These are phyloP conservation scores for Phytophthora foliorum DNA, from an alignment of 352 stramenopile genomes.

Conservation along the genomic window DNA sequence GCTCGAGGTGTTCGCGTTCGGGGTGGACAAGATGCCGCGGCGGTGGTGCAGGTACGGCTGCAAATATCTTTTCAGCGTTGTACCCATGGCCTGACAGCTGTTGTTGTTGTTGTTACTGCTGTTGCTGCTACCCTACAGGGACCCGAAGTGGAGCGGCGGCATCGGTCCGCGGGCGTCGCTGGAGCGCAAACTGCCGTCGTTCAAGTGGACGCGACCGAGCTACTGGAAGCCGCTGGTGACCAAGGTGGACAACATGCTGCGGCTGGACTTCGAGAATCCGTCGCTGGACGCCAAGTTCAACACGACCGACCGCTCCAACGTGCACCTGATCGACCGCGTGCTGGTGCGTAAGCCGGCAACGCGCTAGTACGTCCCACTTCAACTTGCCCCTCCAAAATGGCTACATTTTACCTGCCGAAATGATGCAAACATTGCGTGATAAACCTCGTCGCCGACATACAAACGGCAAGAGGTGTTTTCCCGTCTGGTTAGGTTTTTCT, in stretches of 20 bases:
- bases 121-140: too few species aligned
- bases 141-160: conserved; percentile 81
- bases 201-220: conserved; percentile 79
- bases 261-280: conserved; percentile 87
- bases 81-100: background rate
- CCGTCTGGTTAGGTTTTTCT: too few species aligned
- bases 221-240: conserved; percentile 88
- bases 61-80: conserved; percentile 1
- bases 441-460: conserved; percentile 27
- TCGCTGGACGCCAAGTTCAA: conserved; percentile 81
- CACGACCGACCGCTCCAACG: conserved; percentile 78
- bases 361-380: conserved; percentile 11
- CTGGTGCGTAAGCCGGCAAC: conserved; percentile 50
- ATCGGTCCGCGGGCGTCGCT: conserved; percentile 51
- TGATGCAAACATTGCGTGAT: conserved; percentile 24
- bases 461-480: conserved; percentile 37
- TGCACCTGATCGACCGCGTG: conserved; percentile 84
- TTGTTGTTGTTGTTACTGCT: conserved; percentile 4
- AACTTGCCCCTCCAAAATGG: conserved; percentile 11
- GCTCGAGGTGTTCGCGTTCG: conserved; percentile 85
- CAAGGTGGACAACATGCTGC: conserved; percentile 87
- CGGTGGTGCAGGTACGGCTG: conserved; percentile 77
- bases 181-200: conserved; percentile 72
- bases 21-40: conserved; percentile 91
- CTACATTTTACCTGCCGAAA: conserved; percentile 10